Evolutionary conservation across 1,284 basidiomycete genomes (phyloP), one percentile per base, ranked within the genome.

Genomic region (Sanguinoderma infundibulare): DNA sequence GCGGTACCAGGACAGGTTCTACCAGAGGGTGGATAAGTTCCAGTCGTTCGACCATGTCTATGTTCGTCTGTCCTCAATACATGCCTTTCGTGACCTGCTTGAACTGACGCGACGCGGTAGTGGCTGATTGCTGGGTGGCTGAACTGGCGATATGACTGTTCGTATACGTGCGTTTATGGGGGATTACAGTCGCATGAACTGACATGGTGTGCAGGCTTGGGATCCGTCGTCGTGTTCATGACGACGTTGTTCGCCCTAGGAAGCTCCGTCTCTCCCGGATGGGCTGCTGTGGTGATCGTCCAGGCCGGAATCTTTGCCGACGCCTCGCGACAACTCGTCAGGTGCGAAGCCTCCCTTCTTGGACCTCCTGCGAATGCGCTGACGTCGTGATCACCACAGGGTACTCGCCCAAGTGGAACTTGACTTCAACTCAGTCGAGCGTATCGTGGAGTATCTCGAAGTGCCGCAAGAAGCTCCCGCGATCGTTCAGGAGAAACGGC

Each of bases 391-490:
- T 51, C 17, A 0, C 28, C 50, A 14, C 65, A 86, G 84, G 65
- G 86, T 89, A 9, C 80, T 83, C 26, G 87, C 87, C 1, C 88
- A 90, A 69, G 73, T 90, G 0, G 89, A 90, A 70, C 79, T 90
- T 15, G 87, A 91, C 74, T 91, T 93, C 76, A 89, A 87, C 74
- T 87, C 89, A 24, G 87, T 96, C 6, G 94, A 96, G 73, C 86
- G 94, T 61, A 87, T 95, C 12, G 83, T 89, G 17, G 93, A 95
- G 73, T 96, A 95, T 70, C 81, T 95, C 10, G 81, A 85, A 36
- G 81, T 94, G 14, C 85, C 89, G 4, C 90, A 93, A 72, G 94
- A 96, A 75, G 88, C 91, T 0, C 88, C 91, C n/a, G 82, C 89
- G 0, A 75, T 86, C 46, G 79, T 87, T 44, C 75, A 82, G 24